A percentile compares a stretch with the other conserved stretches of the same genome.
These are phyloP conservation scores for Globisporangium heterothallicum DNA, from an alignment of 352 stramenopile species.

Conservation along the genomic window DNA sequence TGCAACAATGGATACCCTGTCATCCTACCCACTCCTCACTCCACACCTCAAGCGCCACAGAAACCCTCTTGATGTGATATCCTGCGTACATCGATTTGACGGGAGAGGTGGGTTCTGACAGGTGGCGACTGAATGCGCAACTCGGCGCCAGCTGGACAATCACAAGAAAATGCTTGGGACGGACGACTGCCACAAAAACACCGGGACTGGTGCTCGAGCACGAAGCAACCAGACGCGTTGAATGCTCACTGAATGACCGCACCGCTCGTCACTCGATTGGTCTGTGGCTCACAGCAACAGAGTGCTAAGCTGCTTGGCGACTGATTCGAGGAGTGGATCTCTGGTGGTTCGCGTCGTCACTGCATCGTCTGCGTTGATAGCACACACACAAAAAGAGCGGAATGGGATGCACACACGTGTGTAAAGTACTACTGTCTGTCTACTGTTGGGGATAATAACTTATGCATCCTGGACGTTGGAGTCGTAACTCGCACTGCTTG, in stretches of 20 bases:
- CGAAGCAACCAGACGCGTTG: too few species aligned
- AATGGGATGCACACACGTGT: too few species aligned
- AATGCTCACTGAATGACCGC: too few species aligned
- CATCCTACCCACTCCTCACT: not conserved
- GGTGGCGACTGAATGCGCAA: conserved; percentile 19
- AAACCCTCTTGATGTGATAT: not conserved
- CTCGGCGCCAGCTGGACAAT: conserved; percentile 9
- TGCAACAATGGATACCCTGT: not conserved
- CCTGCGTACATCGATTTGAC: not conserved
- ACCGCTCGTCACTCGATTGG: too few species aligned
- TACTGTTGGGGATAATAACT: not conserved
- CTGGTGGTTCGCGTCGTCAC: too few species aligned
- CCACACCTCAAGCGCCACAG: too few species aligned
- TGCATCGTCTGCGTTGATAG: too few species aligned
- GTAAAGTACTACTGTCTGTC: not conserved
- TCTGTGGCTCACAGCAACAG: too few species aligned
- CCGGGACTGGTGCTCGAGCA: not conserved
- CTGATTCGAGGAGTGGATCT: too few species aligned
- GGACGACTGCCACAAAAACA: not conserved
- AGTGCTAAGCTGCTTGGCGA: too few species aligned
- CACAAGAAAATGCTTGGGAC: conserved; percentile 28
- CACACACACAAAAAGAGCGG: too few species aligned
- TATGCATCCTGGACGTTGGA: not conserved
- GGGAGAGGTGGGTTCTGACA: not conserved
- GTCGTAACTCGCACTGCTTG: conserved; percentile 8